phyloP scores from a whole-genome alignment of 345 rosid genomes.

The Corchorus olitorius region DNA sequence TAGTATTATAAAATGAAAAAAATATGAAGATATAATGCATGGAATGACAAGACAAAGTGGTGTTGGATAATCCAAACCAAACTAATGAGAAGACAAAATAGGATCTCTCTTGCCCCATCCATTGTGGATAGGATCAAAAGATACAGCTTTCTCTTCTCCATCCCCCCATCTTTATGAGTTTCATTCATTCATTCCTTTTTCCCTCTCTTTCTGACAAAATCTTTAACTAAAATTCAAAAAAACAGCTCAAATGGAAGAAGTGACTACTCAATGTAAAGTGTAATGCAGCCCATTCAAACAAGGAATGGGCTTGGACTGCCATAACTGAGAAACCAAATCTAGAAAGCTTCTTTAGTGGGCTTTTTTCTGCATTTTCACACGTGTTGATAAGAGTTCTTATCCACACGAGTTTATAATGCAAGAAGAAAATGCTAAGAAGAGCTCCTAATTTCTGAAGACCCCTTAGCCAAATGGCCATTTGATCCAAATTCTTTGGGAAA shows the following conservation, averaged over 20 bases:
- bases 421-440: neutral
- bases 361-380: conserved; percentile 20
- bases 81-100: conserved; percentile 30
- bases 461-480: too few relatives aligned
- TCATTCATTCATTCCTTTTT: neutral
- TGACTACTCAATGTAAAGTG: conserved; percentile 28
- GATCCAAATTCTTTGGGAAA: neutral
- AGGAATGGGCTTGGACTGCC: conserved; percentile 38
- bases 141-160: conserved; percentile 19
- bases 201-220: neutral
- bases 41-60: conserved; percentile 17
- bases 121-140: conserved; percentile 33
- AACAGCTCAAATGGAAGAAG: conserved; percentile 13
- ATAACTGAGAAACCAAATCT: neutral
- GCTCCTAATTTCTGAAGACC: neutral
- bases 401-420: conserved; percentile 12
- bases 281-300: conserved; percentile 30
- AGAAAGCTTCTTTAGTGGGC: neutral
- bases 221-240: neutral
- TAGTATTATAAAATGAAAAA: too few relatives aligned
- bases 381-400: conserved; percentile 32
- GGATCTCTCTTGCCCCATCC: conserved; percentile 34
- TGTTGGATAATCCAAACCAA: conserved; percentile 18
- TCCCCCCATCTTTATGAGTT: neutral
- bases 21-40: neutral